These are phyloP conservation scores for Besnoitia besnoiti DNA, from an alignment of 169 alveolate genomes.

Conservation along the genomic window DNA sequence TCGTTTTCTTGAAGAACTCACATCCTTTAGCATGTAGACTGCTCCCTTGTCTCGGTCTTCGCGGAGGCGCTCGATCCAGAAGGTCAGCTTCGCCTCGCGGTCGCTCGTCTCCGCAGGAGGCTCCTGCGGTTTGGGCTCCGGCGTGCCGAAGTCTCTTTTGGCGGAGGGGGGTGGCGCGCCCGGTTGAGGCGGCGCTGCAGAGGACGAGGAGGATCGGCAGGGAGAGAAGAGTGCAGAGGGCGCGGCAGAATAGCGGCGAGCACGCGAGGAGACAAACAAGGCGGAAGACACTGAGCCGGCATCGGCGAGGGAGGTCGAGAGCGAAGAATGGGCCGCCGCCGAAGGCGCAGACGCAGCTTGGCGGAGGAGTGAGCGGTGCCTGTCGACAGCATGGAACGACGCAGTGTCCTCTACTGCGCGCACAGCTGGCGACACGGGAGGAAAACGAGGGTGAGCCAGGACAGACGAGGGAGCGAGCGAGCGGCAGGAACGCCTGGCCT, in stretches of 20 bases:
- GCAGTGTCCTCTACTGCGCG: no score
- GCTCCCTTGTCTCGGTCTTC: neutral
- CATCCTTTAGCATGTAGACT: conserved; percentile 13
- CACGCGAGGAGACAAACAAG: neutral
- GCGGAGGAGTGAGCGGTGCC: no score
- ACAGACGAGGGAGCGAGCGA: no score
- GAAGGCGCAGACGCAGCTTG: no score
- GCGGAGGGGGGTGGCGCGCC: no score
- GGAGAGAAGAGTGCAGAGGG: neutral
- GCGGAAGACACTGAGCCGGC: neutral
- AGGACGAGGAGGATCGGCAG: neutral
- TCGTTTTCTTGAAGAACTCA: no score
- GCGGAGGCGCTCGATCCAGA: neutral
- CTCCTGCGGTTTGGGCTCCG: neutral
- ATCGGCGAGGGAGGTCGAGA: neutral
- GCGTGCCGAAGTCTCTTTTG: neutral
- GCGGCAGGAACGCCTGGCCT: no score
- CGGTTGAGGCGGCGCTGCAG: neutral
- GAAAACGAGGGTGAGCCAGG: no score
- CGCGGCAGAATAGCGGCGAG: neutral
- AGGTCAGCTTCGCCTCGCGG: neutral
- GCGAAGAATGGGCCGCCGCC: neutral
- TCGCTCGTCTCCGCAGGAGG: neutral
- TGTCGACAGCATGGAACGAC: no score
- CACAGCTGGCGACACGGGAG: no score